A percentile compares a stretch with the other conserved stretches of the same genome.
Evolutionary conservation across 495 filamentous ascomycete species (phyloP).

Genomic region (Staphylotrichum longicolle): DNA sequence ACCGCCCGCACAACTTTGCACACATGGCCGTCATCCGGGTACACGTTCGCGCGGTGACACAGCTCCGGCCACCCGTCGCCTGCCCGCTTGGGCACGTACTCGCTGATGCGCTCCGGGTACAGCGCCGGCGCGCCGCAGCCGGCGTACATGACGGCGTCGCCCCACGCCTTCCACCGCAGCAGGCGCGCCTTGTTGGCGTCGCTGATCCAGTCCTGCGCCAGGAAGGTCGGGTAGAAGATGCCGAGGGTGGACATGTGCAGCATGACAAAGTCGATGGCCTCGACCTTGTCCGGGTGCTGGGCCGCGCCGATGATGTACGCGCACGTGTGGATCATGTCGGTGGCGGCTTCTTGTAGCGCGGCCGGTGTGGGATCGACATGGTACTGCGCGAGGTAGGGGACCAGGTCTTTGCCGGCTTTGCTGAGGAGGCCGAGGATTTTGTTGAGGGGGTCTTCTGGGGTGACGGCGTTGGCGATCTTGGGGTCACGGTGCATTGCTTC

Average conservation of each 20-base stretch:
- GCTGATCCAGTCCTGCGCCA: conserved; percentile 2
- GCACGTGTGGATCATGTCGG: conserved; percentile 8
- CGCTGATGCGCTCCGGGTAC: conserved; percentile 4
- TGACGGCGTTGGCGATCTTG: conserved; percentile 3
- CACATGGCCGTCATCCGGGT: conserved; percentile 15
- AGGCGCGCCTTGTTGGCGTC: conserved; percentile 5
- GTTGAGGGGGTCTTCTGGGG: background rate
- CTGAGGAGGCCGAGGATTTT: conserved; percentile 9
- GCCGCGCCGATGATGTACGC: conserved; percentile 7
- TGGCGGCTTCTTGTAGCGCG: background rate
- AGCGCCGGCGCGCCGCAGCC: conserved; percentile 10
- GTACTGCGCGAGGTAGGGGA: conserved; percentile 6
- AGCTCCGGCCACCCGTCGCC: conserved; percentile 20
- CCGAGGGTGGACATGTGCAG: conserved; percentile 3
- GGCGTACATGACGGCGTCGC: conserved; percentile 10
- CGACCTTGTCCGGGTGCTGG: conserved; percentile 9
- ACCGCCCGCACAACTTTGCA: conserved; percentile 15
- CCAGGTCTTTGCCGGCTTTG: background rate
- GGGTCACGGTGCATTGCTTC: background rate
- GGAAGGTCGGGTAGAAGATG: conserved; percentile 12
- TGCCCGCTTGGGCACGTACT: conserved; percentile 13
- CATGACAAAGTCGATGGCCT: conserved; percentile 9
- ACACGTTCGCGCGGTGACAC: conserved; percentile 8
- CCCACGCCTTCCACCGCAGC: conserved; percentile 11
- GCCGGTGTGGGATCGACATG: background rate